Evolutionary conservation across 768 basidiomycete species (phyloP).

Genomic region (Candolleomyces efflorescens): DNA sequence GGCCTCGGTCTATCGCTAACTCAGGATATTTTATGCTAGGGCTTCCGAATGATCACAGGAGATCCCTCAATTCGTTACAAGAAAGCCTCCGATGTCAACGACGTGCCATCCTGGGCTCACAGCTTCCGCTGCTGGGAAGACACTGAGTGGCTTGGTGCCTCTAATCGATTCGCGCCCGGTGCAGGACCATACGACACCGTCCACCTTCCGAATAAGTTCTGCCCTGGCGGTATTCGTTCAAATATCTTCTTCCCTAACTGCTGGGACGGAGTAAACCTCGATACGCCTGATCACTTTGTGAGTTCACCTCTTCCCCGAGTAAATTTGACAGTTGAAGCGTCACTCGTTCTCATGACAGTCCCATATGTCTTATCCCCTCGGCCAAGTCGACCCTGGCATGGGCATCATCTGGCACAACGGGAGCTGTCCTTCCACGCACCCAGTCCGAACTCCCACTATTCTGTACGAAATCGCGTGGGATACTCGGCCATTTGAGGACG

Average conservation of each 20-base stretch:
- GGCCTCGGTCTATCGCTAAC: no score
- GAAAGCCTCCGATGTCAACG: neutral
- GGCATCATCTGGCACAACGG: slow-evolving; percentile 8
- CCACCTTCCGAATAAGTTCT: slow-evolving; percentile 1
- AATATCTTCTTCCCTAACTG: slow-evolving; percentile 9
- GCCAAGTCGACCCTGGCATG: neutral
- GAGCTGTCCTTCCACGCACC: slow-evolving; percentile 5
- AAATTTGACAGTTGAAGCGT: neutral
- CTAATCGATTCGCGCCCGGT: neutral
- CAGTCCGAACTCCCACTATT: slow-evolving; percentile 3
- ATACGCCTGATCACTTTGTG: neutral
- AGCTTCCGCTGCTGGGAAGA: slow-evolving; percentile 3
- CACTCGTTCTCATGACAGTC: neutral
- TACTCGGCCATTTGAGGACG: neutral
- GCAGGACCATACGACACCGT: neutral
- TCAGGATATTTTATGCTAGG: neutral
- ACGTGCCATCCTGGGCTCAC: neutral
- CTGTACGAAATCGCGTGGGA: slow-evolving; percentile 3
- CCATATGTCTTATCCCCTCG: slow-evolving; percentile 4
- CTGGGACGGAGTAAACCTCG: neutral
- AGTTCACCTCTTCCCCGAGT: neutral
- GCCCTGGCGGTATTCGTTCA: slow-evolving; percentile 6
- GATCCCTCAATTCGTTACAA: neutral
- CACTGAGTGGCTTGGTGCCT: neutral
- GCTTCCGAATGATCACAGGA: slow-evolving; percentile 1